phyloP scores from a whole-genome alignment of 2,329 filamentous ascomycete species.

The Penicillium janthinellum region DNA sequence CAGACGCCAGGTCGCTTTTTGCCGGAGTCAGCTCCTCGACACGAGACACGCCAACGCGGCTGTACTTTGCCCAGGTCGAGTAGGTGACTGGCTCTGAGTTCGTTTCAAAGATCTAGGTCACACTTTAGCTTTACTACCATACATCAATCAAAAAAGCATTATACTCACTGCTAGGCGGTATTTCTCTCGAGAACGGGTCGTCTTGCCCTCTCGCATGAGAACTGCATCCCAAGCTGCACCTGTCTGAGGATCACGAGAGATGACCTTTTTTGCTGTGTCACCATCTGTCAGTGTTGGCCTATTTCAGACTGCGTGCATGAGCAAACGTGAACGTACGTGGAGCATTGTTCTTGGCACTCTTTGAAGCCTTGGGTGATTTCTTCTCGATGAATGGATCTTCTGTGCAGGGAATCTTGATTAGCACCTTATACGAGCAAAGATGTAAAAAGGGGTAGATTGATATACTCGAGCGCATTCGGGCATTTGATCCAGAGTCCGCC shows the following conservation, averaged over 20 bases:
- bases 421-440: not conserved
- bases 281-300: not conserved
- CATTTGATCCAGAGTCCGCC: not conserved
- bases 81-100: conserved; percentile 62
- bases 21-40: conserved; percentile 37
- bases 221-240: conserved; percentile 66
- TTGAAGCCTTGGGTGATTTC: not conserved
- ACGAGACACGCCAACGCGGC: conserved; percentile 32
- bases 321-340: not conserved
- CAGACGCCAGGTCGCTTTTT: conserved; percentile 38
- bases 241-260: conserved; percentile 62
- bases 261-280: conserved; percentile 59
- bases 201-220: conserved; percentile 56
- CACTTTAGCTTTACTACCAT: conserved; percentile 8
- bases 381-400: conserved; percentile 2
- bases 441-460: not conserved
- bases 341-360: not conserved
- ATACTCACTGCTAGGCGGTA: conserved; percentile 61
- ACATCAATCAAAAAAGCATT: not conserved
- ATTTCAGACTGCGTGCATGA: not conserved
- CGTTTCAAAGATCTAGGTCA: conserved; percentile 67
- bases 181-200: conserved; percentile 58
- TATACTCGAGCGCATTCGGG: not conserved
- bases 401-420: not conserved
- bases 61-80: conserved; percentile 58